Evolutionary conservation across 305 asterid species (phyloP).

Genomic region (Solanum hybrid): DNA sequence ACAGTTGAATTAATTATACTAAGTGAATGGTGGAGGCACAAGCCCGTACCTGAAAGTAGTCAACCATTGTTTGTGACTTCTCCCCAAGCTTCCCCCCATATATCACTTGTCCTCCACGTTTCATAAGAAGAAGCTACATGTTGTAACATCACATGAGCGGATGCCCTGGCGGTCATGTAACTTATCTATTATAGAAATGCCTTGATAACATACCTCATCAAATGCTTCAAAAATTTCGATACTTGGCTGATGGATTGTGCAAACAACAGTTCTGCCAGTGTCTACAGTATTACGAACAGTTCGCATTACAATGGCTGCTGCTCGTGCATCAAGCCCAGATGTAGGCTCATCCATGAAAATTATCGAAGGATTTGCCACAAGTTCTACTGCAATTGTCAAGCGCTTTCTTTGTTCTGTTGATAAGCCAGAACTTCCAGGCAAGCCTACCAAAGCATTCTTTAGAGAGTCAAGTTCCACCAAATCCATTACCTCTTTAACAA

Average conservation of each 20-base stretch:
- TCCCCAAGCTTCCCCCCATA: conserved; percentile 92
- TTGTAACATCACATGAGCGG: not conserved
- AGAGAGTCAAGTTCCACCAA: conserved; percentile 74
- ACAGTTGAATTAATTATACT: not conserved
- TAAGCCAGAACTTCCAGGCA: conserved; percentile 79
- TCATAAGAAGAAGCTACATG: conserved; percentile 76
- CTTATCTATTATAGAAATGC: not conserved
- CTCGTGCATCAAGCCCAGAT: conserved; percentile 92
- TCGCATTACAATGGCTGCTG: conserved; percentile 93
- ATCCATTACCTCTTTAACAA: conserved; percentile 82
- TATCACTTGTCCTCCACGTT: conserved; percentile 86
- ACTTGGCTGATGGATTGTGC: conserved; percentile 94
- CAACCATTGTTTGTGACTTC: conserved; percentile 57
- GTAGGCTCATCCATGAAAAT: conserved; percentile 96
- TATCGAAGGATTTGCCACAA: conserved; percentile 88
- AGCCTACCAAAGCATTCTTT: conserved; percentile 75
- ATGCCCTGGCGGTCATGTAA: not conserved
- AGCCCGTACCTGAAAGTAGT: conserved; percentile 63
- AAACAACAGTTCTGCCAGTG: conserved; percentile 87
- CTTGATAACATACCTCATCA: conserved; percentile 51
- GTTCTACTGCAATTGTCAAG: conserved; percentile 86
- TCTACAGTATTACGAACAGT: conserved; percentile 90
- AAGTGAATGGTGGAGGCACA: not conserved
- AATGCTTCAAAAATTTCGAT: conserved; percentile 92
- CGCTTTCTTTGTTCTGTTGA: conserved; percentile 95